Evolutionary conservation across 148 eudicot species (phyloP).

Genomic region (Cornus suecica): DNA sequence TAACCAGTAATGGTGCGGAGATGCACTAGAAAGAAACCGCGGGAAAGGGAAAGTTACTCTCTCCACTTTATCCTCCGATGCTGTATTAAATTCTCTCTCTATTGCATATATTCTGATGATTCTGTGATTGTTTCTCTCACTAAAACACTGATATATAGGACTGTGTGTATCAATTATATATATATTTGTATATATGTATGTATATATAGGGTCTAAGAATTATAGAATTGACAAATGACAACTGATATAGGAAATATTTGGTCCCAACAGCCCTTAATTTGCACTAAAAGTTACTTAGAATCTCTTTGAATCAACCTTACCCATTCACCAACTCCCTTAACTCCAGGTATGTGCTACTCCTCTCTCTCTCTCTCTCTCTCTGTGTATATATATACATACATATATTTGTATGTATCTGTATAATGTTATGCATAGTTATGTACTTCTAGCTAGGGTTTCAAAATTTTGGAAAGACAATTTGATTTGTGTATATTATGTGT

Average conservation of each 20-base stretch:
- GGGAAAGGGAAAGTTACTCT: constrained; percentile 14
- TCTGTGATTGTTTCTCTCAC: constrained; percentile 1
- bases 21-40: neutral
- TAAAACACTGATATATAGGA: neutral
- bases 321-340: neutral
- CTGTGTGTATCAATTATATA: too few relatives aligned
- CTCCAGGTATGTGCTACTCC: constrained; percentile 3
- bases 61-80: neutral
- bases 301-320: constrained; percentile 6
- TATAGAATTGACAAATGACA: constrained; percentile 10
- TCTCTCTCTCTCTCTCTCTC: neutral
- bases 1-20: constrained; percentile 1
- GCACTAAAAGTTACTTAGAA: constrained; percentile 14
- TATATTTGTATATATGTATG: neutral
- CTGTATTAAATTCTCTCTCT: neutral
- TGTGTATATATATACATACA: neutral
- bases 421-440: neutral
- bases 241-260: constrained; percentile 7
- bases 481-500: neutral
- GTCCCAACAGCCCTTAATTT: constrained; percentile 3
- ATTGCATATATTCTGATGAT: neutral
- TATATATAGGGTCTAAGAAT: neutral
- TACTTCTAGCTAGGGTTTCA: neutral
- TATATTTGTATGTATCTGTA: neutral
- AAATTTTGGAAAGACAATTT: neutral